Conservation (phyloP, 208 protist genomes). For the Wallacemonas sp. region DNA sequence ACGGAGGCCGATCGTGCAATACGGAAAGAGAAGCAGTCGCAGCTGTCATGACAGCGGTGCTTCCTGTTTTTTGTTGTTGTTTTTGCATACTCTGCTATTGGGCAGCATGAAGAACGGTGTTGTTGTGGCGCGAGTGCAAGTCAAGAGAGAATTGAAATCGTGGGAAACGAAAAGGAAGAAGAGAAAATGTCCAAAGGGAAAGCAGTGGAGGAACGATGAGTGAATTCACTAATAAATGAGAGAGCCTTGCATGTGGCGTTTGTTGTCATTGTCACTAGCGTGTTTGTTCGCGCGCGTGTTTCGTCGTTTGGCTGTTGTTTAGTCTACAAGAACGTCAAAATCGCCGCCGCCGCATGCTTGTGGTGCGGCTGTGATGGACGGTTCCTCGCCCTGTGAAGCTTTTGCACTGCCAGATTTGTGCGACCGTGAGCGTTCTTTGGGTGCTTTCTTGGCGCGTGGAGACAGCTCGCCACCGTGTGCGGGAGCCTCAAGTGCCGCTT, state of each 20-base stretch:
- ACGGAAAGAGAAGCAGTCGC: conserved; percentile 12
- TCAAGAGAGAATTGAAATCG: too few relatives aligned
- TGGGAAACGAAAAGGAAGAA: too few relatives aligned
- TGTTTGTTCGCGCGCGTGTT: too few relatives aligned
- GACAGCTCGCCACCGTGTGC: neutral
- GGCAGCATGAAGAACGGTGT: too few relatives aligned
- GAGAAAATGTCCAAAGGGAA: neutral
- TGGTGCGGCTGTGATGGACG: neutral
- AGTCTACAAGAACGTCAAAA: neutral
- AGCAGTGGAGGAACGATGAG: neutral
- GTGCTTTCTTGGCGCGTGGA: neutral
- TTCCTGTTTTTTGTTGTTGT: conserved; percentile 2
- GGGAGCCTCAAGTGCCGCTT: neutral
- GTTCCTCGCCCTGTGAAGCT: too few relatives aligned
- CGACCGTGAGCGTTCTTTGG: neutral
- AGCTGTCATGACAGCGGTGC: neutral
- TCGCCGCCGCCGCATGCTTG: too few relatives aligned
- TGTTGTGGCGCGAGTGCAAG: too few relatives aligned
- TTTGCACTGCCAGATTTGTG: neutral
- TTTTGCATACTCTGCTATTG: too few relatives aligned
- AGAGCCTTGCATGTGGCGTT: too few relatives aligned
- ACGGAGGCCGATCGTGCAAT: conserved; percentile 2
- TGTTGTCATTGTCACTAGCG: too few relatives aligned
- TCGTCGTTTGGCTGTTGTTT: too few relatives aligned
- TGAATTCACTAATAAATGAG: too few relatives aligned